Evolutionary conservation across 2,329 filamentous ascomycete species (phyloP).

Genomic region (Alternaria hordeiaustralica): DNA sequence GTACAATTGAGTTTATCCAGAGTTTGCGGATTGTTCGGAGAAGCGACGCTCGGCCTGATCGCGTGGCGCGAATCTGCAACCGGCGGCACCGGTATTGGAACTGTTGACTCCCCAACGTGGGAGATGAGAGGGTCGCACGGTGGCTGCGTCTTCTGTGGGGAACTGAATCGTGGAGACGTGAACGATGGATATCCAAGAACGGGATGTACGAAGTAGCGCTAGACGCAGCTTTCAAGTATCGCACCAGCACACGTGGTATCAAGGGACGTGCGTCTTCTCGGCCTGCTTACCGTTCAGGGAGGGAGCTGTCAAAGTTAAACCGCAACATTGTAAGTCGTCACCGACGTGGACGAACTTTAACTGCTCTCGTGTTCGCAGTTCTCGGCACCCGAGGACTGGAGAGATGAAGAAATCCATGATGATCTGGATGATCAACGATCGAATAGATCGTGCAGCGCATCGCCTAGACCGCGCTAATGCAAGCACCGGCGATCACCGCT

Average conservation of each 20-base stretch:
- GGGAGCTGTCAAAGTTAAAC: not conserved
- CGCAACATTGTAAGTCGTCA: not conserved
- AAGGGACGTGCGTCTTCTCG: not conserved
- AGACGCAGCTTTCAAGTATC: not conserved
- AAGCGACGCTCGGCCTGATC: not conserved
- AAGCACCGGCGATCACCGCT: not conserved
- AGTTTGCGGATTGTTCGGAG: not conserved
- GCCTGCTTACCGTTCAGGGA: not conserved
- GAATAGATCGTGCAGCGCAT: not conserved
- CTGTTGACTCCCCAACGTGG: not conserved
- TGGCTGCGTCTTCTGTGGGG: not conserved
- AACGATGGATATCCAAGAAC: not conserved
- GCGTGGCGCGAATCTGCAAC: not conserved
- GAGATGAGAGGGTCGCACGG: not conserved
- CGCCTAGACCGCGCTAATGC: not conserved
- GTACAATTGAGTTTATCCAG: not conserved
- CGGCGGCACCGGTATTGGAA: not conserved
- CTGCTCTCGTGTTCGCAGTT: not conserved
- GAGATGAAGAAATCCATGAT: not conserved
- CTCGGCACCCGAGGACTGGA: not conserved
- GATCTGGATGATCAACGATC: not conserved
- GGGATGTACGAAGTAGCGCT: not conserved
- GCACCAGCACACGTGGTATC: not conserved
- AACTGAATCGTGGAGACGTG: not conserved
- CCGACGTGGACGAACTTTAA: not conserved